phyloP scores from a whole-genome alignment of 768 basidiomycete genomes.

The Mycena crocata region DNA sequence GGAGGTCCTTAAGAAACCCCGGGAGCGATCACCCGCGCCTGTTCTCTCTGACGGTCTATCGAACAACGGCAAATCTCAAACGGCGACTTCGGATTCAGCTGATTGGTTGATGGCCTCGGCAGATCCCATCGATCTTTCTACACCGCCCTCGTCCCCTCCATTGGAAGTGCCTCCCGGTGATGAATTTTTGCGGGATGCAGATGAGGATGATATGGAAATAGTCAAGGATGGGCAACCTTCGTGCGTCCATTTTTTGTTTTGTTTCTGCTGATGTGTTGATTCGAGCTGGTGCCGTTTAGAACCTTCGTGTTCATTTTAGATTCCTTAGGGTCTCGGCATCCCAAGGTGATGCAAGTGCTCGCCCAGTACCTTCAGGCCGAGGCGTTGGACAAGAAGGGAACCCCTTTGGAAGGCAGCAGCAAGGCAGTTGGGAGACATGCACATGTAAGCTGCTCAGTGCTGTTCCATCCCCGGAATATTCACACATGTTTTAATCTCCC shows the following conservation, averaged over 20 bases:
- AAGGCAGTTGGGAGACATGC: slow-evolving; percentile 62
- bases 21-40: not conserved
- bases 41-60: not conserved
- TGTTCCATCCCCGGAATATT: not conserved
- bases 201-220: slow-evolving; percentile 36
- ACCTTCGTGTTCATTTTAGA: slow-evolving; percentile 91
- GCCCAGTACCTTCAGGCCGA: slow-evolving; percentile 78
- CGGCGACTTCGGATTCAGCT: slow-evolving; percentile 11
- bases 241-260: slow-evolving; percentile 12
- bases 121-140: slow-evolving; percentile 18
- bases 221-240: slow-evolving; percentile 40
- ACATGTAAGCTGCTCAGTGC: slow-evolving; percentile 59
- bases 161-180: slow-evolving; percentile 5
- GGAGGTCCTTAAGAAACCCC: not conserved
- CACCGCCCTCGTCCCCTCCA: slow-evolving; percentile 4
- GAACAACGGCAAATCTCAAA: slow-evolving; percentile 12
- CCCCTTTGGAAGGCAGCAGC: slow-evolving; percentile 44
- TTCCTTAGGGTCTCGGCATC: slow-evolving; percentile 84
- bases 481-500: not conserved
- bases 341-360: slow-evolving; percentile 70
- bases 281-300: slow-evolving; percentile 49
- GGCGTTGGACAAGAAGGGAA: slow-evolving; percentile 75
- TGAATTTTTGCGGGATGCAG: slow-evolving; percentile 18
- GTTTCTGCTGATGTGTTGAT: not conserved
- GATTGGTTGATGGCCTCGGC: slow-evolving; percentile 20